Conservation (phyloP, 495 filamentous ascomycete species). For the Daldinia vernicosa region DNA sequence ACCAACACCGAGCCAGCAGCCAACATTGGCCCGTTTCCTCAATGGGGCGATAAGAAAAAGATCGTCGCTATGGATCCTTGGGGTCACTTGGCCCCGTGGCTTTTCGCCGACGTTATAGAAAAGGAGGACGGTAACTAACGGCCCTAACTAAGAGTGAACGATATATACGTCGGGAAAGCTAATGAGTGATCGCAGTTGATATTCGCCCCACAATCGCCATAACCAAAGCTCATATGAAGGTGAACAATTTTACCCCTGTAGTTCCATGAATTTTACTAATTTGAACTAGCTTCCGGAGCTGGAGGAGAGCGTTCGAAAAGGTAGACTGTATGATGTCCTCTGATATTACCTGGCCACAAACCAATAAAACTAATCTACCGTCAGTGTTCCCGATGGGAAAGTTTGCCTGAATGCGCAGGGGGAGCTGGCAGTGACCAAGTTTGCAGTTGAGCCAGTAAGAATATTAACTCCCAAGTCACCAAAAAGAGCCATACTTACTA, state of each 20-base stretch:
- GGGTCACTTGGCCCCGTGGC: constrained; percentile 87
- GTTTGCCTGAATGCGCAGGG: constrained; percentile 85
- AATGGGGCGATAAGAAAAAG: constrained; percentile 91
- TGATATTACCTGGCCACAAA: neutral
- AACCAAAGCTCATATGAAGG: constrained; percentile 95
- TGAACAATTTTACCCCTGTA: constrained; percentile 23
- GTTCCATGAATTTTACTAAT: constrained; percentile 31
- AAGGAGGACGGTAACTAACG: constrained; percentile 63
- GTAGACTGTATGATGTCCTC: constrained; percentile 64
- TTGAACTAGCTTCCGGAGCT: constrained; percentile 78
- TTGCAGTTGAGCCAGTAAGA: constrained; percentile 86
- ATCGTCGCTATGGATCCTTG: constrained; percentile 98
- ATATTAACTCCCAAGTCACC: neutral
- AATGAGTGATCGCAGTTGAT: constrained; percentile 64
- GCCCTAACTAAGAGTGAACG: neutral
- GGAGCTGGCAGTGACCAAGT: constrained; percentile 94
- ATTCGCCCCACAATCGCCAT: constrained; percentile 94
- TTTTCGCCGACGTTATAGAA: constrained; percentile 73
- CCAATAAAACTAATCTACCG: constrained; percentile 37
- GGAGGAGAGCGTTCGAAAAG: constrained; percentile 81
- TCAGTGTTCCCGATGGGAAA: constrained; percentile 80
- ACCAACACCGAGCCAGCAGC: constrained; percentile 93
- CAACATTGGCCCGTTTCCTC: constrained; percentile 84
- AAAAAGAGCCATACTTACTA: constrained; percentile 5
- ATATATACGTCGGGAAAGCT: constrained; percentile 8